A percentile compares a stretch with the other conserved stretches of the same genome.
Conservation (phyloP, 1,284 basidiomycete species). For the Ceratobasidium sp. region DNA sequence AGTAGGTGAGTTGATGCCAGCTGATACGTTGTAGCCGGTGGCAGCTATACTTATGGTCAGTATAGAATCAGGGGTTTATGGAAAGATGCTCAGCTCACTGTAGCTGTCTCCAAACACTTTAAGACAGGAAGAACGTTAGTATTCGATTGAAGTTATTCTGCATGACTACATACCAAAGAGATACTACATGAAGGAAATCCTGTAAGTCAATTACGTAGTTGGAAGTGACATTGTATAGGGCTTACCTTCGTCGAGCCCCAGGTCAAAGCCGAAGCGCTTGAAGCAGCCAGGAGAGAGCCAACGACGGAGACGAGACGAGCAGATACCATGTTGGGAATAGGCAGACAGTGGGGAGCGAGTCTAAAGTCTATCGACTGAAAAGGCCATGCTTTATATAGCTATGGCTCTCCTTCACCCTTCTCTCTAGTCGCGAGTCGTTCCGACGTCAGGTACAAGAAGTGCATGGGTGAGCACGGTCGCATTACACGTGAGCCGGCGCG, state of each 20-base stretch:
- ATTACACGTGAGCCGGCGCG: slow-evolving; percentile 7
- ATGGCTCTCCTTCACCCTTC: neutral
- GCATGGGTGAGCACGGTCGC: neutral
- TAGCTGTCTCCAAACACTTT: slow-evolving; percentile 60
- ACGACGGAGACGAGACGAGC: neutral
- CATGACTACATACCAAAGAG: slow-evolving; percentile 10
- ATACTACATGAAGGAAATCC: neutral
- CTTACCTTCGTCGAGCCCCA: slow-evolving; percentile 58
- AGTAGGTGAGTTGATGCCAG: slow-evolving; percentile 64
- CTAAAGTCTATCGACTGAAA: neutral
- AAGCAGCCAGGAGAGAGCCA: slow-evolving; percentile 15
- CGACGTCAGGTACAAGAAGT: slow-evolving; percentile 12
- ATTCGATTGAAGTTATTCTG: neutral
- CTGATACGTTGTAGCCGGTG: slow-evolving; percentile 68
- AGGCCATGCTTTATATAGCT: neutral
- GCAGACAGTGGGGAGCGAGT: neutral
- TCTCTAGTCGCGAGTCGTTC: neutral
- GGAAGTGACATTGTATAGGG: neutral
- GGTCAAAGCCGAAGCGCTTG: slow-evolving; percentile 49
- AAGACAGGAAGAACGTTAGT: neutral
- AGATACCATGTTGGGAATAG: slow-evolving; percentile 27
- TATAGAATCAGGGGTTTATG: neutral
- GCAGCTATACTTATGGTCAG: slow-evolving; percentile 47
- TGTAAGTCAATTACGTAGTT: neutral
- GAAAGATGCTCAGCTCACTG: slow-evolving; percentile 43